phyloP scores from a whole-genome alignment of 768 basidiomycete species.

The Calocybe gangraenosa region DNA sequence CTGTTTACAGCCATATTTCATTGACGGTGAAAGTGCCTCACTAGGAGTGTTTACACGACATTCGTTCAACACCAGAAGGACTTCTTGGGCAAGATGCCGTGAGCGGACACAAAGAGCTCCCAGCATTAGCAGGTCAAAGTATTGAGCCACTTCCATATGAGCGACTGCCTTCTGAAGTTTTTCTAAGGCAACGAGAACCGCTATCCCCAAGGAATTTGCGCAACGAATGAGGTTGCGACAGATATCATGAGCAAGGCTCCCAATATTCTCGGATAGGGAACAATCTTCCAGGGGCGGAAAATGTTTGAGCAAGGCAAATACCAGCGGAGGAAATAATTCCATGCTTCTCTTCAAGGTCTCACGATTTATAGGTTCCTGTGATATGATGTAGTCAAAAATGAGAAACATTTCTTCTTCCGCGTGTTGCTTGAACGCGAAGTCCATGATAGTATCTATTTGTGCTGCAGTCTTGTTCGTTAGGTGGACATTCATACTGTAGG shows the following conservation, averaged over 20 bases:
- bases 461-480: slow-evolving; percentile 21
- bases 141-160: slow-evolving; percentile 33
- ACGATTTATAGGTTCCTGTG: slow-evolving; percentile 23
- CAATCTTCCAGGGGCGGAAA: slow-evolving; percentile 39
- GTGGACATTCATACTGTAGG: slow-evolving; percentile 21
- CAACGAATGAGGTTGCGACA: slow-evolving; percentile 47
- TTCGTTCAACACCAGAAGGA: slow-evolving; percentile 57
- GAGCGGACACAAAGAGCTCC: slow-evolving; percentile 49
- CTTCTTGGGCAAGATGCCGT: slow-evolving; percentile 50
- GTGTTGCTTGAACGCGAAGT: slow-evolving; percentile 43
- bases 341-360: slow-evolving; percentile 36
- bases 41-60: slow-evolving; percentile 24
- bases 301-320: slow-evolving; percentile 45
- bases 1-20: slow-evolving; percentile 50
- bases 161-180: slow-evolving; percentile 46
- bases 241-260: slow-evolving; percentile 28
- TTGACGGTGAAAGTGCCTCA: slow-evolving; percentile 18
- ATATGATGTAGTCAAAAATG: slow-evolving; percentile 39
- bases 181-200: slow-evolving; percentile 55
- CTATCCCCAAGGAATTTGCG: slow-evolving; percentile 51
- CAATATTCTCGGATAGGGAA: slow-evolving; percentile 26
- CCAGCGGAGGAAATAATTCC: slow-evolving; percentile 48
- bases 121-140: slow-evolving; percentile 50
- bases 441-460: slow-evolving; percentile 32
- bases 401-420: slow-evolving; percentile 52